A percentile compares a stretch with the other conserved stretches of the same genome.
Evolutionary conservation across 2,329 filamentous ascomycete genomes (phyloP).

Genomic region (Epichloe sibirici): DNA sequence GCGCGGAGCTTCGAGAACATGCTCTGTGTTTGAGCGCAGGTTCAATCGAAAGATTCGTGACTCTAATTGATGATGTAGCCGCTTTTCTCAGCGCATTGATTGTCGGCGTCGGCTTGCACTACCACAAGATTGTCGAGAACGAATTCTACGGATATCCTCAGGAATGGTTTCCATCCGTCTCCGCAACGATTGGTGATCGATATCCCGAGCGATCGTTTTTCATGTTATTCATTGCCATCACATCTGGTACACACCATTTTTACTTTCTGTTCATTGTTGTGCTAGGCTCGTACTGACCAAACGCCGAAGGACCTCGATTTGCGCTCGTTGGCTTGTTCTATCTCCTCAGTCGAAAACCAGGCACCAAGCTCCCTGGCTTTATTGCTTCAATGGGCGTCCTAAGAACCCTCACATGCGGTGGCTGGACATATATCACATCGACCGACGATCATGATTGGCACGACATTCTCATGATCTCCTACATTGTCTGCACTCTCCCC

Average conservation of each 20-base stretch:
- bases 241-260: constrained; percentile 50
- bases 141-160: constrained; percentile 89
- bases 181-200: constrained; percentile 90
- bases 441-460: constrained; percentile 98
- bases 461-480: constrained; percentile 98
- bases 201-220: constrained; percentile 96
- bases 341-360: constrained; percentile 66
- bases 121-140: constrained; percentile 94
- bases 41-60: background rate
- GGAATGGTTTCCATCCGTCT: constrained; percentile 95
- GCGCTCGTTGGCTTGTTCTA: constrained; percentile 87
- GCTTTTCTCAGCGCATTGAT: constrained; percentile 81
- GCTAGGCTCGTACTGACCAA: background rate
- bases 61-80: constrained; percentile 31
- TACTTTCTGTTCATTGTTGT: background rate
- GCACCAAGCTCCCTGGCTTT: constrained; percentile 66
- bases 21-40: background rate
- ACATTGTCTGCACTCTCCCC: constrained; percentile 83
- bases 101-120: constrained; percentile 73
- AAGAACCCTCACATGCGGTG: constrained; percentile 85
- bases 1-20: background rate
- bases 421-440: constrained; percentile 97
- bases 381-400: constrained; percentile 71
- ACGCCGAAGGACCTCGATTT: constrained; percentile 64
- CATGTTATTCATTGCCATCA: constrained; percentile 93